Conservation (phyloP, 768 basidiomycete genomes). For the Boletellus sp. region DNA sequence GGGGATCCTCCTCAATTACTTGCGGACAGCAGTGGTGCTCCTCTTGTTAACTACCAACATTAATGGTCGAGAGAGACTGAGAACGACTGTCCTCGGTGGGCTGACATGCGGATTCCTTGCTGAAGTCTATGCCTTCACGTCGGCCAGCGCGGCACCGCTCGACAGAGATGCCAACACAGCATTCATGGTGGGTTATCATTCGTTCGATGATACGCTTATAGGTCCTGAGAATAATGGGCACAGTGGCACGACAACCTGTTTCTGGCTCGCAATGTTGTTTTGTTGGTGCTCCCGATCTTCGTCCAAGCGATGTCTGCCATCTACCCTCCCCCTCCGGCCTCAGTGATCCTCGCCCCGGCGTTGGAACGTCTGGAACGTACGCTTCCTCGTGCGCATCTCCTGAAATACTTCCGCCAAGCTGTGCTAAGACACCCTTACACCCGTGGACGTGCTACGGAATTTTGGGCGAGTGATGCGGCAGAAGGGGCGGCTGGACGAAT, state of each 20-base stretch:
- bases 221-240: neutral
- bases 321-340: constrained; percentile 29
- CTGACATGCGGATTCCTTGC: constrained; percentile 47
- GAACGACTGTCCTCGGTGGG: constrained; percentile 43
- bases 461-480: constrained; percentile 55
- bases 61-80: constrained; percentile 41
- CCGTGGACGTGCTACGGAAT: constrained; percentile 43
- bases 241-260: constrained; percentile 68
- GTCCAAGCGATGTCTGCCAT: constrained; percentile 41
- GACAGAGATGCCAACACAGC: constrained; percentile 36
- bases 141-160: constrained; percentile 45
- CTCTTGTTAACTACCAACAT: constrained; percentile 40
- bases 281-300: constrained; percentile 54
- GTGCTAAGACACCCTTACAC: constrained; percentile 50
- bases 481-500: constrained; percentile 49
- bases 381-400: constrained; percentile 47
- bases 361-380: constrained; percentile 33
- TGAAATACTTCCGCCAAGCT: constrained; percentile 55
- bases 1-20: constrained; percentile 42
- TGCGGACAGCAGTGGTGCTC: constrained; percentile 51
- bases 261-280: constrained; percentile 50
- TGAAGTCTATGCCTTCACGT: constrained; percentile 53
- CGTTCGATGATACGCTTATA: neutral
- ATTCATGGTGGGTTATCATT: constrained; percentile 36
- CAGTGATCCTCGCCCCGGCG: constrained; percentile 20